phyloP scores from a whole-genome alignment of 768 basidiomycete genomes.

The Dentipellis sp. region DNA sequence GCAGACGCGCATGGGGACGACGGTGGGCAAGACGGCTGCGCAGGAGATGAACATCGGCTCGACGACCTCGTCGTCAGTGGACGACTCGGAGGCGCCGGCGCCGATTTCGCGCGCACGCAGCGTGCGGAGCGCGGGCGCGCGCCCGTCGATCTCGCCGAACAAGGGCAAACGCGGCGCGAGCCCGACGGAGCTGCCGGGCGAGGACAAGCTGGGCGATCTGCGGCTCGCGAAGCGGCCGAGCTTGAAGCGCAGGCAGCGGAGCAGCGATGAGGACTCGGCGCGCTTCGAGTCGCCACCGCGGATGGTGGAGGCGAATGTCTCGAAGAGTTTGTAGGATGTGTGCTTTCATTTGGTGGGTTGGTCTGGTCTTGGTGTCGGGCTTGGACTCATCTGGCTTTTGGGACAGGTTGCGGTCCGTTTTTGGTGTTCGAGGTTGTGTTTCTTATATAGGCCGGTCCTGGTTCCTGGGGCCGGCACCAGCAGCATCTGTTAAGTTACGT shows the following conservation, averaged over 20 bases:
- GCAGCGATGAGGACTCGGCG: slow-evolving; percentile 12
- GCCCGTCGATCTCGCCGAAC: slow-evolving; percentile 17
- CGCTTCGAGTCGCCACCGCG: neutral
- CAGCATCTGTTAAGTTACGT: too few relatives aligned
- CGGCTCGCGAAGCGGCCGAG: slow-evolving; percentile 60
- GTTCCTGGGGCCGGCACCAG: neutral
- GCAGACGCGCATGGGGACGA: neutral
- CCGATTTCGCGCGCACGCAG: slow-evolving; percentile 2
- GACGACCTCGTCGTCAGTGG: neutral
- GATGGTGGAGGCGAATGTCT: too few relatives aligned
- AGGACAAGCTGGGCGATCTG: slow-evolving; percentile 47
- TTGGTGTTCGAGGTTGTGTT: neutral
- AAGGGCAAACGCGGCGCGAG: slow-evolving; percentile 61
- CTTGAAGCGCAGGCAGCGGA: slow-evolving; percentile 37
- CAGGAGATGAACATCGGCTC: neutral
- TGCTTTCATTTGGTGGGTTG: neutral
- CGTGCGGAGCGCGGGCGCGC: neutral
- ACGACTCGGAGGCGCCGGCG: neutral
- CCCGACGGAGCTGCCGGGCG: slow-evolving; percentile 59
- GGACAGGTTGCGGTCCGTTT: neutral
- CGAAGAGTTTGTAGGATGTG: too few relatives aligned
- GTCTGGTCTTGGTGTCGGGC: neutral
- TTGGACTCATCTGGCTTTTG: neutral
- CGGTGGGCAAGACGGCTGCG: neutral
- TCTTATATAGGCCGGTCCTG: neutral